Conservation (phyloP, 331 rosid species). For the Malus hybrid region DNA sequence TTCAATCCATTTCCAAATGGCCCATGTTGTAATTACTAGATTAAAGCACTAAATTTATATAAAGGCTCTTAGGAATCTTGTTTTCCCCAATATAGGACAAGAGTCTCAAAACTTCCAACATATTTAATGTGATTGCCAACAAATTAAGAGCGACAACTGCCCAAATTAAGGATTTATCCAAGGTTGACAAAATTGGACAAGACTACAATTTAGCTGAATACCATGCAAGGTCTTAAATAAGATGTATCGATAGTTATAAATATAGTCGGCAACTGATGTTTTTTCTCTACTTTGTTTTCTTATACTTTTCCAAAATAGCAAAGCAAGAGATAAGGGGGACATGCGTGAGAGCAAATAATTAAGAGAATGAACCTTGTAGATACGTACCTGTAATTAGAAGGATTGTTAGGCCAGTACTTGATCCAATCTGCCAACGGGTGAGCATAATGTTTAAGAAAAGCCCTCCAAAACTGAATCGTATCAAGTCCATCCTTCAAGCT, state of each 20-base stretch:
- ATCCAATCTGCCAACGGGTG: conserved; percentile 44
- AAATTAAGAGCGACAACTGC: neutral
- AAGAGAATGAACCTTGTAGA: neutral
- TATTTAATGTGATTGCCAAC: neutral
- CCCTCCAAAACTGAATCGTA: conserved; percentile 39
- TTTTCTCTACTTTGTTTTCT: neutral
- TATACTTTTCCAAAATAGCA: neutral
- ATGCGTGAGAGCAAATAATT: too few relatives aligned
- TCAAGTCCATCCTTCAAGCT: conserved; percentile 33
- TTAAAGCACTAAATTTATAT: too few relatives aligned
- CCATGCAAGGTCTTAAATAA: neutral
- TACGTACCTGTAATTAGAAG: conserved; percentile 27
- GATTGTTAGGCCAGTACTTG: conserved; percentile 36
- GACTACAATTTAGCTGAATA: neutral
- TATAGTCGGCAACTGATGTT: neutral
- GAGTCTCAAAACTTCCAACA: too few relatives aligned
- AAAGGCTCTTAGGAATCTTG: too few relatives aligned
- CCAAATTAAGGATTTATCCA: neutral
- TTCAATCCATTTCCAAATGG: too few relatives aligned
- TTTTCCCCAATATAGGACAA: too few relatives aligned
- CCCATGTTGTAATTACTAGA: too few relatives aligned
- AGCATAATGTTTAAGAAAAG: conserved; percentile 52
- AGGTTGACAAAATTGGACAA: neutral
- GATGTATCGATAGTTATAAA: neutral
- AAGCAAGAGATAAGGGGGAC: neutral